A percentile compares a stretch with the other conserved stretches of the same genome.
These are phyloP conservation scores for Penicillium polonicum DNA, from an alignment of 2,329 filamentous ascomycete genomes.

Conservation along the genomic window DNA sequence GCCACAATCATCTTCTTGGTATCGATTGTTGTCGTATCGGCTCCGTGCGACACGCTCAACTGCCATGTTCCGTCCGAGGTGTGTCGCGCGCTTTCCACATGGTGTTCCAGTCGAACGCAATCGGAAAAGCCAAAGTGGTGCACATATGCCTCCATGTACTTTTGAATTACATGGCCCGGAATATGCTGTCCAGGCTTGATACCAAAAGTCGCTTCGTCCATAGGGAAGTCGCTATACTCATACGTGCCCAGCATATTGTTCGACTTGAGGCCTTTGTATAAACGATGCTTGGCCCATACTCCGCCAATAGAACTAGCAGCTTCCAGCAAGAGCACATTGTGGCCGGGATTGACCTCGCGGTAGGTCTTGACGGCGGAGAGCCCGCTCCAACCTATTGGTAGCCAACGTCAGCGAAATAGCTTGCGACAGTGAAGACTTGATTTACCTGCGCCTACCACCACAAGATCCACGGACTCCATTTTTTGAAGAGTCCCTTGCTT, in stretches of 20 bases:
- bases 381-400: slow-evolving; percentile 52
- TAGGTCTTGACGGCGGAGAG: slow-evolving; percentile 63
- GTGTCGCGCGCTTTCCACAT: slow-evolving; percentile 51
- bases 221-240: slow-evolving; percentile 72
- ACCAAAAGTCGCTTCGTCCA: slow-evolving; percentile 56
- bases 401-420: slow-evolving; percentile 37
- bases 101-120: slow-evolving; percentile 52
- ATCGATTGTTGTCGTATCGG: slow-evolving; percentile 20
- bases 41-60: slow-evolving; percentile 23
- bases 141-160: slow-evolving; percentile 58
- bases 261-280: slow-evolving; percentile 67
- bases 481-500: slow-evolving; percentile 2
- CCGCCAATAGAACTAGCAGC: slow-evolving; percentile 60
- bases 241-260: slow-evolving; percentile 74
- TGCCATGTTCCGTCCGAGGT: slow-evolving; percentile 39
- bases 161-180: slow-evolving; percentile 55
- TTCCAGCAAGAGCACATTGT: slow-evolving; percentile 60
- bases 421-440: slow-evolving; percentile 28
- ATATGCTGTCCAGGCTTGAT: slow-evolving; percentile 57
- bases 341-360: slow-evolving; percentile 57
- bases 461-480: slow-evolving; percentile 32
- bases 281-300: slow-evolving; percentile 65
- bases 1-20: slow-evolving; percentile 58
- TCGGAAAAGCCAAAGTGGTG: slow-evolving; percentile 53
- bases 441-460: slow-evolving; percentile 33